Percentiles rank a stretch among this genome's conserved stretches.
Conservation (phyloP, 331 rosid species). For the Ulmus americana region DNA sequence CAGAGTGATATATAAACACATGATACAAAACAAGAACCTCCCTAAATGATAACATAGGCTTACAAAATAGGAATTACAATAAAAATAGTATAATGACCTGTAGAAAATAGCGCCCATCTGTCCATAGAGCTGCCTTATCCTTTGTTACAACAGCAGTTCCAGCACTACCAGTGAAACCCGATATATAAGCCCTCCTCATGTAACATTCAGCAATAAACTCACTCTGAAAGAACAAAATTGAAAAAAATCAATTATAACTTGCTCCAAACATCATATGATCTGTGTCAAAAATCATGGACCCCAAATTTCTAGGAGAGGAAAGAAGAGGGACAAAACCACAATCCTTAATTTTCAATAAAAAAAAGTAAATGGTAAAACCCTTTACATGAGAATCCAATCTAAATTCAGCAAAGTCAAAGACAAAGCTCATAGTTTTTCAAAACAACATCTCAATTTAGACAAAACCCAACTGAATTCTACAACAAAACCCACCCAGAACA, state of each 20-base stretch:
- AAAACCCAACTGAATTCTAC: neutral
- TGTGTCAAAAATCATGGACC: neutral
- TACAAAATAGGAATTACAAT: neutral
- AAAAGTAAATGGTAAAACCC: neutral
- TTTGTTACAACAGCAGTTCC: constrained; percentile 89
- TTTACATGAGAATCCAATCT: neutral
- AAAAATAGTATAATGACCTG: constrained; percentile 43
- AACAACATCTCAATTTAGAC: neutral
- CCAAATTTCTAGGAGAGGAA: neutral
- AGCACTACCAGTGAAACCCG: constrained; percentile 90
- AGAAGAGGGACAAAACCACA: neutral
- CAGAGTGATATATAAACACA: neutral
- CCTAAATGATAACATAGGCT: neutral
- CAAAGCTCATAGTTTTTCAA: neutral
- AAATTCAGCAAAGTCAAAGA: neutral
- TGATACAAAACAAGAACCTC: neutral
- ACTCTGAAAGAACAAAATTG: constrained; percentile 39
- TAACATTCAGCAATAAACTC: constrained; percentile 95
- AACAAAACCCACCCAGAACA: neutral
- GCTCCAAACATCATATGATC: neutral
- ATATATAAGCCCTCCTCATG: constrained; percentile 70
- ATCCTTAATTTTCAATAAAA: neutral
- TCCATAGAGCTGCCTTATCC: constrained; percentile 95
- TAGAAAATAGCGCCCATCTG: constrained; percentile 95
- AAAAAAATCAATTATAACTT: constrained; percentile 3